phyloP scores from a whole-genome alignment of 2,329 filamentous ascomycete genomes.

The Xylariaceae sp. region DNA sequence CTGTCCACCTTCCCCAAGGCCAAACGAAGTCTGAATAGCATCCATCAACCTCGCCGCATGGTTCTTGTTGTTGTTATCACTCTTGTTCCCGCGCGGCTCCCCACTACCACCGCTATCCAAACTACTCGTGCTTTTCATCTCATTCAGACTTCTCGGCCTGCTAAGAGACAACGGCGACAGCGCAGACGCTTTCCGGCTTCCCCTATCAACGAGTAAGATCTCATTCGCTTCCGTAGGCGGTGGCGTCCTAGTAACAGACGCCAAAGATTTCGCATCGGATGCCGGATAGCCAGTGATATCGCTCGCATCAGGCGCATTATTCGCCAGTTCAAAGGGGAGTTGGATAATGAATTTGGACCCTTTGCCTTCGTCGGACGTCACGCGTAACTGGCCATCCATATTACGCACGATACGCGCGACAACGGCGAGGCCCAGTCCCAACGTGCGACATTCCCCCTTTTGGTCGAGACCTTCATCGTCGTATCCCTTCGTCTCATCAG shows the following conservation, averaged over 20 bases:
- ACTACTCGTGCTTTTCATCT: constrained; percentile 38
- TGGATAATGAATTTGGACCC: constrained; percentile 79
- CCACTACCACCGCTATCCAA: constrained; percentile 41
- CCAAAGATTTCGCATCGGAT: constrained; percentile 23
- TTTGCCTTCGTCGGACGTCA: constrained; percentile 77
- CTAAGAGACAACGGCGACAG: constrained; percentile 14
- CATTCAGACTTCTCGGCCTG: constrained; percentile 34
- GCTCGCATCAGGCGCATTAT: constrained; percentile 29
- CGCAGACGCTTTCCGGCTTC: constrained; percentile 21
- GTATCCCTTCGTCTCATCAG: constrained; percentile 26
- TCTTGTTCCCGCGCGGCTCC: constrained; percentile 47
- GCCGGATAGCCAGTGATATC: constrained; percentile 15
- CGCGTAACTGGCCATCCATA: constrained; percentile 79
- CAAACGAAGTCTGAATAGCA: constrained; percentile 59
- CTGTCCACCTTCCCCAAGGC: constrained; percentile 35
- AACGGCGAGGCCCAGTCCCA: constrained; percentile 80
- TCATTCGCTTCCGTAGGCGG: constrained; percentile 42
- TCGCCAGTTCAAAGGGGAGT: constrained; percentile 65
- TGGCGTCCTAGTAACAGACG: constrained; percentile 31
- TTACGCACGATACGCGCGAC: constrained; percentile 84
- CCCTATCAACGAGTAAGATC: constrained; percentile 55
- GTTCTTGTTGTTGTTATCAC: constrained; percentile 54
- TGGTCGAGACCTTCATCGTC: constrained; percentile 28
- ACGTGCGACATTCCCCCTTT: constrained; percentile 38
- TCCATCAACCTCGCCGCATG: constrained; percentile 68